Base-by-base conservation (phyloP, 495 filamentous ascomycete genomes). In the Penicillium silybi region DNA sequence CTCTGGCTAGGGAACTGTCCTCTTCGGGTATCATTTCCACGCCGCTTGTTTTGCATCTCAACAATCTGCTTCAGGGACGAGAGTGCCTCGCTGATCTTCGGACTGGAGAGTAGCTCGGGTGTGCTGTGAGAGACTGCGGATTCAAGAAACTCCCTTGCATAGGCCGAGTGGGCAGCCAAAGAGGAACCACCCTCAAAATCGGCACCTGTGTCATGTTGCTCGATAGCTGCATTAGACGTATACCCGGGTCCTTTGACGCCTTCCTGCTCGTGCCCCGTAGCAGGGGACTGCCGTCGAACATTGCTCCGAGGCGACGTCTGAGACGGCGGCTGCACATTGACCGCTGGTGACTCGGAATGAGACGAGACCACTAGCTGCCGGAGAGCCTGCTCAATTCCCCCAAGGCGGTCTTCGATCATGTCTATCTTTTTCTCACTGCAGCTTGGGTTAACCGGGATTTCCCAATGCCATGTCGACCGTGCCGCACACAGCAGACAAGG, bases 351-450 rank as follows among this genome's bases (percentile, higher is more conserved):
- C n/a, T 54, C 48, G 6, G 32, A 45, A 16, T 52, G 50, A 6
- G 57, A 54, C 41, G 52, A 44, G 7, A 45, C 46, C 13, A 64
- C 59, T 2, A 74, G 46, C 34, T 73, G 66, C 19, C 68, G 71
- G 1, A 87, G 70, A 48, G 79, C 69, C 18, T 67, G 48, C 32
- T 75, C 85, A 47, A 88, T 87, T 35, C 72, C 70, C 3, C 71
- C 76, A 6, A 88, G 75, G 4, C 84, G 82, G 39, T 80, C 70
- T 56, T 84, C 83, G 44, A 88, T 85, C 25, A 76, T 63, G 57
- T 87, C 84, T 41, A 88, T 85, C 65, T 88, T 88, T 53, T 72
- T 76, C 65, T 88, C 85, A 63, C 84, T 87, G 48, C 17, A 13
- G 54, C 9, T 6, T 5, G 9, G 38, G 39, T 52, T 37, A 57